Base-by-base conservation (phyloP, 768 basidiomycete genomes). In the Mycena belliarum region DNA sequence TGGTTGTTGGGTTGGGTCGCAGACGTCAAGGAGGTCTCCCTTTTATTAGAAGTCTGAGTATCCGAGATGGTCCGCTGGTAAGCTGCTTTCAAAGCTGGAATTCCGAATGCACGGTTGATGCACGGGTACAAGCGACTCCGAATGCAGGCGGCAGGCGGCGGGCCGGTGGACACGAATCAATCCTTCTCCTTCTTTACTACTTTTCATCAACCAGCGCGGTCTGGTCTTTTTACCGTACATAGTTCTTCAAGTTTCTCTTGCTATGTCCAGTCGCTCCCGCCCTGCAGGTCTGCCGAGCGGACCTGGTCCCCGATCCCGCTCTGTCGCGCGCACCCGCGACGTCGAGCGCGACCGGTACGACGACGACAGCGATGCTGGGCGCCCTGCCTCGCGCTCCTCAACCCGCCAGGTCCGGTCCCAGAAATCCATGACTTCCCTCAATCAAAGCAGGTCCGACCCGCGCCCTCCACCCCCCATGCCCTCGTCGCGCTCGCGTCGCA, bases 221-320 rank as follows among this genome's bases (percentile, higher is more conserved):
- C 65, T 67, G 66, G 68, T 16, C 16, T 18, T 54, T 49, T 32
- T 29, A n/a, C 49, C 53, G 44, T 47, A n/a, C 43, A 32, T 46
- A 35, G 63, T 65, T 59, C 41, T 6, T 42, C 24, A 29, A 28
- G n/a, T 18, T 16, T 44, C 33, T 46, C 11, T 47, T 38, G n/a
- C 53, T 32, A 59, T 66, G 48, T 59, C 65, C 12, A 55, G 64
- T 44, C 59, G 57, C 49, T 65, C 63, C 59, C 63, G 66, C 35
- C 54, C 68, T 38, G 63, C 64, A 21, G 77, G 79, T 38, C 70
- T 80, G 33, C 79, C 79, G 40, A 67, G 72, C 41, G 74, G 58
- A 57, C 76, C 75, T 32, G 71, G 64, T 49, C 78, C 76, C 16
- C 71, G 73, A 29, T 68, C 77, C 48, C 77, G 76, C 54, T 73